phyloP scores from a whole-genome alignment of 2,329 filamentous ascomycete species.

The Falciphora oryzae region DNA sequence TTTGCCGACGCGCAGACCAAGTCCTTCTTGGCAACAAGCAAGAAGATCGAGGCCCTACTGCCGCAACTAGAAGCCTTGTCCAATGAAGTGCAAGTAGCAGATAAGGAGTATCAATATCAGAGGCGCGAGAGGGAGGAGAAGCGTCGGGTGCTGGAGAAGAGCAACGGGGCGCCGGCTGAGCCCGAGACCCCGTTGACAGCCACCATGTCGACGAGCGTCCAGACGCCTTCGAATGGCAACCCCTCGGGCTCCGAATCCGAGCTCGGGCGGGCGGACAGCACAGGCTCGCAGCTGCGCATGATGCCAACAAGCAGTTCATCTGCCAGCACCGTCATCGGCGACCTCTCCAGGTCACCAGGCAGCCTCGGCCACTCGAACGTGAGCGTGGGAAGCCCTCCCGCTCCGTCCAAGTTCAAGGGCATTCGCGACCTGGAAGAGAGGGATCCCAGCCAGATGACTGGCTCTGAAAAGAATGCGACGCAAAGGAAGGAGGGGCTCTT shows the following conservation, averaged over 20 bases:
- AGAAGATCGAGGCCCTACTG: slow-evolving; percentile 79
- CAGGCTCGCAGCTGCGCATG: slow-evolving; percentile 58
- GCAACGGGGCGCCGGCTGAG: slow-evolving; percentile 66
- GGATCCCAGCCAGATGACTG: slow-evolving; percentile 48
- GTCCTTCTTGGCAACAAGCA: slow-evolving; percentile 74
- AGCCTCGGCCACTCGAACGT: slow-evolving; percentile 37
- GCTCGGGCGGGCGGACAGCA: slow-evolving; percentile 67
- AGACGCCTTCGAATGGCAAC: slow-evolving; percentile 36
- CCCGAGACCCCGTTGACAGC: slow-evolving; percentile 61
- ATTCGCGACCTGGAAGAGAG: slow-evolving; percentile 89
- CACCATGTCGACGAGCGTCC: slow-evolving; percentile 26
- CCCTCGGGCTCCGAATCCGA: slow-evolving; percentile 59
- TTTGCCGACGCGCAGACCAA: slow-evolving; percentile 88
- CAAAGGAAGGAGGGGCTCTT: slow-evolving; percentile 89
- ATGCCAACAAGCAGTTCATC: slow-evolving; percentile 40
- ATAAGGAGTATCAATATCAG: slow-evolving; percentile 96
- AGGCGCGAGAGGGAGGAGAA: slow-evolving; percentile 95
- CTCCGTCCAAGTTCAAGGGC: slow-evolving; percentile 70
- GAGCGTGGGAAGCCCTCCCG: slow-evolving; percentile 43
- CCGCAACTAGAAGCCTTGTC: slow-evolving; percentile 87
- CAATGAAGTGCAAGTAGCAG: slow-evolving; percentile 82
- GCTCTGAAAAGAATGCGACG: slow-evolving; percentile 53
- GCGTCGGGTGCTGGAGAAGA: slow-evolving; percentile 82
- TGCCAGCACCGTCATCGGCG: slow-evolving; percentile 28
- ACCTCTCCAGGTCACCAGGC: slow-evolving; percentile 53